Base-by-base conservation (phyloP, 1,284 basidiomycete genomes). In the Veloboletus limbatus region DNA sequence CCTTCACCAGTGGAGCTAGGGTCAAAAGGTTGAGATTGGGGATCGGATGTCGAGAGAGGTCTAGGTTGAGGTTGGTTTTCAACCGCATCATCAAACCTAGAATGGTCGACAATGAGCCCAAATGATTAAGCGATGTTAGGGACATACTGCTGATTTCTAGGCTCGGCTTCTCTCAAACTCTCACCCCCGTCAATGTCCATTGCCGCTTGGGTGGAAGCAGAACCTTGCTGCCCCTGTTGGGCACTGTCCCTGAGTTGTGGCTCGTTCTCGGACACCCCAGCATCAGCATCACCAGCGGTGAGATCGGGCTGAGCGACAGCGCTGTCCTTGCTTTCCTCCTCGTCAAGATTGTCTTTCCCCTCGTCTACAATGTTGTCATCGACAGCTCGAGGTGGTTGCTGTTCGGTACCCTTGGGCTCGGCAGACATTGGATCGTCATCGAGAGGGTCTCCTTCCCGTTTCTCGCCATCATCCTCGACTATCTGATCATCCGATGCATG, bases 231-330 rank as follows among this genome's bases (percentile, higher is more conserved):
- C 1, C 54, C 58, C 16, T 53, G 41, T 43, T 57, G 56, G 8
- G 48, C 51, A 44, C 44, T 46, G 28, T 65, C 54, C 20, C 30
- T 52, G n/a, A 40, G 37, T 17, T 53, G 53, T 8, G 44, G 43
- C 35, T 55, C 50, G 28, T 53, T 43, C 43, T 62, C 64, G 35
- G 44, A 34, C 35, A 42, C 54, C 14, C 55, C 56, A 10, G 43
- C 17, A 26, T 65, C 57, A 22, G 62, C 69, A 33, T 70, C 63
- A 7, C 69, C 70, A 24, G 58, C 45, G 10, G 69, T 59, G 4
- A 74, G 57, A 46, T 79, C 75, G 2, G 71, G 69, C 45, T 67
- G 74, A 25, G 73, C 71, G 20, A 68, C 59, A 17, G 61, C 54
- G 3, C 63, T 58, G 34, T 66, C 63, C 25, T 63, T 57, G 16